A percentile compares a stretch with the other conserved stretches of the same genome.
Evolutionary conservation across 495 filamentous ascomycete species (phyloP).

Genomic region (Hypoxylon cercidicola): DNA sequence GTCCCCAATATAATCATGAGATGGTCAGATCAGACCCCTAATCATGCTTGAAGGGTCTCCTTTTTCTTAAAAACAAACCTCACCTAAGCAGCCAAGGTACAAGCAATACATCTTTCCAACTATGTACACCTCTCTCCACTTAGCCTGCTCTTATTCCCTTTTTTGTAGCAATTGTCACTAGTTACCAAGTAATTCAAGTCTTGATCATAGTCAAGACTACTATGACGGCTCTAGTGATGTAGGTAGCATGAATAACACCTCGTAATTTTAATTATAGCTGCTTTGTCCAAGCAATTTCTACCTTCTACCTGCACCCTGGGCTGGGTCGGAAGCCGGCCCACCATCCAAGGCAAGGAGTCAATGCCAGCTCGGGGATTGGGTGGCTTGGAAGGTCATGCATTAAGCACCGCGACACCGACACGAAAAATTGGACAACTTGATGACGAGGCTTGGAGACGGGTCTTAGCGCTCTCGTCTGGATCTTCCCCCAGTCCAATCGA

Average conservation of each 20-base stretch:
- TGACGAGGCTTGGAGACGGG: slow-evolving; percentile 33
- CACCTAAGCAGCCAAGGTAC: too few relatives aligned
- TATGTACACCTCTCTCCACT: not conserved
- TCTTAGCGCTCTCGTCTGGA: slow-evolving; percentile 30
- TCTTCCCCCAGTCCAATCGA: slow-evolving; percentile 16
- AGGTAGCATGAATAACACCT: slow-evolving; percentile 20
- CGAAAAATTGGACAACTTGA: slow-evolving; percentile 41
- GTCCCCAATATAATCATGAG: slow-evolving; percentile 21
- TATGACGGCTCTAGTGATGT: not conserved
- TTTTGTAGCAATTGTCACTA: not conserved
- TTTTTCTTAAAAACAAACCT: not conserved
- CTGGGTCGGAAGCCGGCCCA: slow-evolving; percentile 20
- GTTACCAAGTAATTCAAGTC: not conserved
- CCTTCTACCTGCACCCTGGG: slow-evolving; percentile 27
- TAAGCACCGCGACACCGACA: slow-evolving; percentile 35
- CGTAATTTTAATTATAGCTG: slow-evolving; percentile 34
- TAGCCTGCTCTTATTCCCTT: not conserved
- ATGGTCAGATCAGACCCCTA: slow-evolving; percentile 22
- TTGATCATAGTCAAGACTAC: not conserved
- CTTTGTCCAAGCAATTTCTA: slow-evolving; percentile 21
- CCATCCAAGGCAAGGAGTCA: slow-evolving; percentile 31
- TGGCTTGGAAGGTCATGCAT: slow-evolving; percentile 34
- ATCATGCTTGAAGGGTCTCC: slow-evolving; percentile 18
- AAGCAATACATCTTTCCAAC: too few relatives aligned
- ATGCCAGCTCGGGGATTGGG: slow-evolving; percentile 32